Percentiles rank a stretch among this genome's conserved stretches.
phyloP scores from a whole-genome alignment of 2,329 filamentous ascomycete genomes.

The Pseudogymnoascus sp. region DNA sequence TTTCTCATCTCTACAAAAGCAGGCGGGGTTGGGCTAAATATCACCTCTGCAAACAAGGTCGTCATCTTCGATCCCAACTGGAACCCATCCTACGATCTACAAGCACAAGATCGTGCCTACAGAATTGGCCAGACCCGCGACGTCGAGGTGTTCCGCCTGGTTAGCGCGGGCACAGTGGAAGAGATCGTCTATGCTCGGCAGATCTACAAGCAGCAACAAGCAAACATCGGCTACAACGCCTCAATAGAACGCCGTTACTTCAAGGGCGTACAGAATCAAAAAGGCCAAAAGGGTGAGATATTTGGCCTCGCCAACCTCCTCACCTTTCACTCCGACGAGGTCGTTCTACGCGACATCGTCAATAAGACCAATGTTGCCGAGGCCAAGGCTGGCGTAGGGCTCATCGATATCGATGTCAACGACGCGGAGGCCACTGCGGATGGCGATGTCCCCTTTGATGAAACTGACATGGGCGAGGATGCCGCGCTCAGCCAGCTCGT shows the following conservation, averaged over 20 bases:
- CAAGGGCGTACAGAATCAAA: slow-evolving; percentile 81
- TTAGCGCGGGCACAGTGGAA: slow-evolving; percentile 87
- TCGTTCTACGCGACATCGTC: slow-evolving; percentile 87
- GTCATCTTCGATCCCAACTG: slow-evolving; percentile 96
- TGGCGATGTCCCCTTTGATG: slow-evolving; percentile 36
- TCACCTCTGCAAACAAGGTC: slow-evolving; percentile 95
- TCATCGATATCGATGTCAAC: slow-evolving; percentile 64
- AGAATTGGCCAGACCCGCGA: slow-evolving; percentile 88
- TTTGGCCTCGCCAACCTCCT: slow-evolving; percentile 88
- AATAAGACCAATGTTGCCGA: slow-evolving; percentile 98
- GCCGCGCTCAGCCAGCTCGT: slow-evolving; percentile 67
- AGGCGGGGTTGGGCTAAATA: slow-evolving; percentile 89
- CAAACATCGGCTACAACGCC: slow-evolving; percentile 93
- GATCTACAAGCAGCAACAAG: slow-evolving; percentile 98
- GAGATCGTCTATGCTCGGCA: slow-evolving; percentile 96
- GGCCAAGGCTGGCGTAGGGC: slow-evolving; percentile 72
- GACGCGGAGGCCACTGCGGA: slow-evolving; percentile 31
- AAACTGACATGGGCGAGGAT: slow-evolving; percentile 46
- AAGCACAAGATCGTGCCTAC: slow-evolving; percentile 93
- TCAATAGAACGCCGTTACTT: slow-evolving; percentile 91
- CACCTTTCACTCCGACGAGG: slow-evolving; percentile 66
- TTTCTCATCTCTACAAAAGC: slow-evolving; percentile 93
- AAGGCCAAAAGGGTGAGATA: slow-evolving; percentile 79
- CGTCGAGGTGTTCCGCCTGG: slow-evolving; percentile 88
- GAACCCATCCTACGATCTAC: slow-evolving; percentile 91